Conservation (phyloP, 345 rosid species). For the Boechera retrofracta region DNA sequence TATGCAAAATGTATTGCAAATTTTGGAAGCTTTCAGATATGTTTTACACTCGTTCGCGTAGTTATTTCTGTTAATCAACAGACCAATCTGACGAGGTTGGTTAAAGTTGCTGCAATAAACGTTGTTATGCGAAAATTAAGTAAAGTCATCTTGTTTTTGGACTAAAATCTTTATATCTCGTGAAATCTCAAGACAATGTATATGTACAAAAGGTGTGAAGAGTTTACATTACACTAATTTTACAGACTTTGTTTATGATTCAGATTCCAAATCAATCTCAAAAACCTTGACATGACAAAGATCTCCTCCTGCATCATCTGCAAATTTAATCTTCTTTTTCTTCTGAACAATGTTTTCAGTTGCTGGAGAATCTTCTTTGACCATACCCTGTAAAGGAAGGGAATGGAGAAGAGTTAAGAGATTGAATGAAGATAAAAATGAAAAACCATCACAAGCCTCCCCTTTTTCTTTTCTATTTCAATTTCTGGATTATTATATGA, state of each 20-base stretch:
- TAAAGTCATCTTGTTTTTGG: not conserved
- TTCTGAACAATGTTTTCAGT: slow-evolving; percentile 47
- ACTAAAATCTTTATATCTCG: not conserved
- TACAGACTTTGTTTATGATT: slow-evolving; percentile 12
- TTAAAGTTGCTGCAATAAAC: slow-evolving; percentile 7
- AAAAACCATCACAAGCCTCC: too few relatives aligned
- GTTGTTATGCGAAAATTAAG: slow-evolving; percentile 8
- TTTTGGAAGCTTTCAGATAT: too few relatives aligned
- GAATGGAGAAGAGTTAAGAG: not conserved
- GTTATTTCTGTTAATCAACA: not conserved
- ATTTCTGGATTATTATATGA: too few relatives aligned
- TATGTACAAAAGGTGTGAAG: slow-evolving; percentile 12
- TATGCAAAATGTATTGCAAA: too few relatives aligned
- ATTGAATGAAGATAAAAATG: not conserved
- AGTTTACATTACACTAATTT: slow-evolving; percentile 13
- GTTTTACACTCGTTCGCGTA: too few relatives aligned
- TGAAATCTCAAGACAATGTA: not conserved
- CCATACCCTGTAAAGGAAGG: slow-evolving; percentile 53
- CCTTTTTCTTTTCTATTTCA: too few relatives aligned
- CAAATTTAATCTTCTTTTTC: slow-evolving; percentile 78
- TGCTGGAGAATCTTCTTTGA: slow-evolving; percentile 45
- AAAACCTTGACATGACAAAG: slow-evolving; percentile 80
- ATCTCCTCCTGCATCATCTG: slow-evolving; percentile 88
- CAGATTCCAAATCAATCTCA: slow-evolving; percentile 52
- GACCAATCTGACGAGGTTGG: too few relatives aligned